Evolutionary conservation across 805 yeast genomes (phyloP).

Genomic region (Sungouiozyma ichnusensis): DNA sequence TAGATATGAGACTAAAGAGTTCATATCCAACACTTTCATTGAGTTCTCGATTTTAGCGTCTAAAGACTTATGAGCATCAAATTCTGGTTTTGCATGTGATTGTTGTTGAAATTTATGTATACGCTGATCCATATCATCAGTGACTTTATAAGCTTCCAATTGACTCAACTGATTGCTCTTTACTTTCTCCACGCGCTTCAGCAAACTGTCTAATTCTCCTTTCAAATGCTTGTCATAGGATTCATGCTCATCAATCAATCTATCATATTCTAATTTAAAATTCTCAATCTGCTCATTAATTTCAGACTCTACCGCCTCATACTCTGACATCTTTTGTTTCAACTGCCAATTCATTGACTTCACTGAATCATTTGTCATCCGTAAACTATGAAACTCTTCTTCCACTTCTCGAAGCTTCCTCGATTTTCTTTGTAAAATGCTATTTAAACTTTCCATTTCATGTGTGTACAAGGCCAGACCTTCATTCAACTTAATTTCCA

Average conservation of each 20-base stretch:
- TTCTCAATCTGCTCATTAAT: background rate
- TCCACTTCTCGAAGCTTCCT: constrained; percentile 50
- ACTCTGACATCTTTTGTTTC: background rate
- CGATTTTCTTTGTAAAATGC: constrained; percentile 44
- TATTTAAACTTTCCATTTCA: constrained; percentile 46
- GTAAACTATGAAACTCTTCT: constrained; percentile 6
- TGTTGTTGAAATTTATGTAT: background rate
- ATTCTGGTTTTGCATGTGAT: background rate
- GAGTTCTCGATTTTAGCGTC: background rate
- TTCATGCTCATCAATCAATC: background rate
- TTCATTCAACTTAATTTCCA: constrained; percentile 40
- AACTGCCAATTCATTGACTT: constrained; percentile 1
- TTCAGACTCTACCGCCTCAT: constrained; percentile 1
- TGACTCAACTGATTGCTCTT: background rate
- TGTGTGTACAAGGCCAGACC: constrained; percentile 57
- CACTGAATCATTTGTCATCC: constrained; percentile 1
- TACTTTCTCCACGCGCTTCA: background rate
- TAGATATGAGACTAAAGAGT: constrained; percentile 14
- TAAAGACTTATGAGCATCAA: background rate
- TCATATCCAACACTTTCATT: constrained; percentile 8
- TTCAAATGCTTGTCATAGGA: background rate
- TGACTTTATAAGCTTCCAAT: background rate
- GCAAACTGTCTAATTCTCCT: background rate
- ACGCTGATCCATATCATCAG: background rate
- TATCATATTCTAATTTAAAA: background rate